Evolutionary conservation across 2,329 filamentous ascomycete genomes (phyloP).

Genomic region (Cladosporium sp.): DNA sequence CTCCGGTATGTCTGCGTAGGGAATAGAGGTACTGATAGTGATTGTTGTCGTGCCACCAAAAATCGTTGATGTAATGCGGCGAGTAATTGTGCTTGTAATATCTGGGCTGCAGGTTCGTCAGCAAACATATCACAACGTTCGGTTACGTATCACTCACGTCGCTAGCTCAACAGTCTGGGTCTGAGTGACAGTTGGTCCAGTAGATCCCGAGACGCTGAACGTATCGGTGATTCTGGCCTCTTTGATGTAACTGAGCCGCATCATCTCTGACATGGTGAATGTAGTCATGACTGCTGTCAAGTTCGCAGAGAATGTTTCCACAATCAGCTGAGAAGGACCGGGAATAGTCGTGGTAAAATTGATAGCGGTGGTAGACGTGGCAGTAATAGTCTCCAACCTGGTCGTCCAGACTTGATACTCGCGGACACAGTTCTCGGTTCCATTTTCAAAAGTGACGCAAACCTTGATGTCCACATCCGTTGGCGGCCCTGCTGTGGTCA

Average conservation of each 20-base stretch:
- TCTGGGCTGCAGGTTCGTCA: not conserved
- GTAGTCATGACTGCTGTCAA: conserved; percentile 35
- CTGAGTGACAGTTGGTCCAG: conserved; percentile 25
- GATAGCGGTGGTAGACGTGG: conserved; percentile 31
- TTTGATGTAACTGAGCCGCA: conserved; percentile 33
- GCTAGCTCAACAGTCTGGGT: conserved; percentile 25
- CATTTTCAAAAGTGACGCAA: conserved; percentile 33
- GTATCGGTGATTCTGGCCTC: conserved; percentile 28
- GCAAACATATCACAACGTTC: not conserved
- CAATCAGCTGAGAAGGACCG: conserved; percentile 29
- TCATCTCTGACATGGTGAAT: conserved; percentile 34
- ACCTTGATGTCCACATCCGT: conserved; percentile 37
- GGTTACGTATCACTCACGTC: conserved; percentile 18
- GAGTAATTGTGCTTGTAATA: conserved; percentile 17
- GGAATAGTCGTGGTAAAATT: conserved; percentile 36
- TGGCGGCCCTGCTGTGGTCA: conserved; percentile 34
- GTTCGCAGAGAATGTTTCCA: conserved; percentile 35
- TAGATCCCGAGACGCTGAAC: conserved; percentile 15
- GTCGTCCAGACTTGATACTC: conserved; percentile 40
- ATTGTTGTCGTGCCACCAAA: conserved; percentile 18
- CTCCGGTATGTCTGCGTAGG: not conserved
- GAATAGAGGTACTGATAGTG: conserved; percentile 12
- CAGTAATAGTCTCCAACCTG: conserved; percentile 32
- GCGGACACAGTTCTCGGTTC: conserved; percentile 33
- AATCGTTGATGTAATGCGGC: conserved; percentile 14